Base-by-base conservation (phyloP, 495 filamentous ascomycete species). In the Talaromyces liani region DNA sequence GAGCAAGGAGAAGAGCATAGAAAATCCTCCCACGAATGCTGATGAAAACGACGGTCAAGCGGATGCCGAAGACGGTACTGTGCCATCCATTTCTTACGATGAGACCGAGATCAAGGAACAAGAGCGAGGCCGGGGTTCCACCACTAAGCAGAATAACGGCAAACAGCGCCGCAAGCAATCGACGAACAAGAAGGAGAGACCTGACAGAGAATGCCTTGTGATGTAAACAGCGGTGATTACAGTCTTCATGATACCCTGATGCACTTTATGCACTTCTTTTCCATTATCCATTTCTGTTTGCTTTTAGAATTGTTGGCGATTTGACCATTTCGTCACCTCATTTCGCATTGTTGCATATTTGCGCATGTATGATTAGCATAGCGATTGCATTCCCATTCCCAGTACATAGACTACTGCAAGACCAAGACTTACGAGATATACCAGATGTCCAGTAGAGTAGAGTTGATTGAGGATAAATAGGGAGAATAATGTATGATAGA, bases 161-260 rank as follows among this genome's bases (percentile, higher is more conserved):
- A 77, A 75, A 54, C 74, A 78, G 22, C 75, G 70, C 29, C 73
- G 75, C 49, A 67, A 74, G 33, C 73, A 80, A 64, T 65, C 74
- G 34, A 70, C 78, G 65, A 68, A 74, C 67, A 68, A 78, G 66
- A 74, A 65, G 73, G 70, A 64, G 34, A 80, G 74, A 55, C 84
- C 85, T 7, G 91, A 95, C 60, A 78, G 90, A 56, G 90, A 93
- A 70, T 95, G 91, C 75, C 66, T 75, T 31, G 72, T 86, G 47
- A 84, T 86, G 80, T 87, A 71, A 78, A 54, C 45, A 33, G 41
- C 25, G 45, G 12, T 6, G 25, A n/a, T 31, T 41, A 25, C 36
- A 33, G 60, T 31, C 25, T 62, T 53, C 10, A 51, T 36, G 56
- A 60, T 58, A 59, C 24, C 31, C 45, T 45, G 6, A 31, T 7